A percentile compares a stretch with the other conserved stretches of the same genome.
Evolutionary conservation across 1,284 basidiomycete genomes (phyloP).

Genomic region (Microbotryum violaceum): DNA sequence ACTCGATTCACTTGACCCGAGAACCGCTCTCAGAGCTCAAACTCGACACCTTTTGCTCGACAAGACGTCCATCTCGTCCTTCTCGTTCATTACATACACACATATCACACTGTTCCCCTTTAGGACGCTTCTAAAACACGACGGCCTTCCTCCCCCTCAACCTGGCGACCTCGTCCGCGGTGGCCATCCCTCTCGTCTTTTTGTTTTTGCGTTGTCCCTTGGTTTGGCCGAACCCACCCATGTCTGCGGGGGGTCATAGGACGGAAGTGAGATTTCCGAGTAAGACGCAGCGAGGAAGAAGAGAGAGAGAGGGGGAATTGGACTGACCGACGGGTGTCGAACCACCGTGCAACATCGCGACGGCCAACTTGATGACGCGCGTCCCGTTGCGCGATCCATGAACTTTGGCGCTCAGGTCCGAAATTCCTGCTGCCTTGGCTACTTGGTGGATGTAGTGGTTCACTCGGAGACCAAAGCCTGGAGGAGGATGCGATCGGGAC

Average conservation of each 20-base stretch:
- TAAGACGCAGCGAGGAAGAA: not conserved
- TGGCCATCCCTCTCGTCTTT: conserved; percentile 35
- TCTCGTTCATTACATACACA: no score
- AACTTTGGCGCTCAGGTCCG: conserved; percentile 87
- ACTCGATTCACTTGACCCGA: no score
- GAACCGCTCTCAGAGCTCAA: no score
- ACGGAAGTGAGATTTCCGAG: not conserved
- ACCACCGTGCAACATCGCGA: conserved; percentile 34
- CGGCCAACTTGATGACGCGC: conserved; percentile 47
- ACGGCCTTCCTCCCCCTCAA: conserved; percentile 32
- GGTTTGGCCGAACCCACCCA: conserved; percentile 29
- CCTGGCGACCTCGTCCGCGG: conserved; percentile 33
- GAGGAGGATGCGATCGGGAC: not conserved
- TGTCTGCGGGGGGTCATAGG: conserved; percentile 12
- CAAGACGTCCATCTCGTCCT: no score
- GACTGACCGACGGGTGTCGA: conserved; percentile 32
- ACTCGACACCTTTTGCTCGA: no score
- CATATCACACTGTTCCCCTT: no score
- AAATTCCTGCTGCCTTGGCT: conserved; percentile 85
- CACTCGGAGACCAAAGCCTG: conserved; percentile 82
- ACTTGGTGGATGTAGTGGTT: conserved; percentile 80
- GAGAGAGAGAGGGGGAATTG: not conserved
- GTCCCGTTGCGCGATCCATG: conserved; percentile 82
- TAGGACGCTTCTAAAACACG: not conserved
- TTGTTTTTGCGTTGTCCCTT: conserved; percentile 34